Evolutionary conservation across 2,329 filamentous ascomycete species (phyloP), one percentile per base, ranked within the genome.

Genomic region (Arthroderma sp.): DNA sequence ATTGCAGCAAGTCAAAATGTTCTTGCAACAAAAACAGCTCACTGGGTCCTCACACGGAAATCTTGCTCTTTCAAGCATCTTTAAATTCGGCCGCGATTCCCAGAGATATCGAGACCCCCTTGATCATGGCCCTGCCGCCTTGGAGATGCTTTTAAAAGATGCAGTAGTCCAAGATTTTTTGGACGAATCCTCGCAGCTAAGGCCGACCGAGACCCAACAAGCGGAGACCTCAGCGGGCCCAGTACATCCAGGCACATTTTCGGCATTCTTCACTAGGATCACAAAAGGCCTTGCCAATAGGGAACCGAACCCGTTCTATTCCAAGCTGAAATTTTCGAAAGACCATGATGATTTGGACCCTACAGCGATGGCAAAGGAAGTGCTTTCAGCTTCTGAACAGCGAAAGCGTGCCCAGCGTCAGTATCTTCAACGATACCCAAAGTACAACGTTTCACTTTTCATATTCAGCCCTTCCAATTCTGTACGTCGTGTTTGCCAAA

Each of bases 71-170:
- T 80, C 80, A 3, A 78, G 79, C 34, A 80, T 85, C 43, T 81
- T 84, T 55, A 48, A 76, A 68, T 36, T 75, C n/a, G 74, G 77
- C 3, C 69, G 74, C 68, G 78, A 53, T 69, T 82, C 56, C 69
- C 76, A 43, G 72, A 77, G 55, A 67, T 76, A 53, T 71, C 76
- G 59, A 72, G 91, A 96, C 58, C 88, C 89, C 2, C 70, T 96
- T 10, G 88, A 95, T 58, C 94, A 94, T 59, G 88, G 88, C 2
- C 84, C 84, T 22, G 87, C 86, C 5, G 88, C 86, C 44, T 83
- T 94, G 60, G 91, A 96, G 60, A 94, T 96, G 87, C 73, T 98
- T 40, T 73, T 96, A 38, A 96, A 96, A 59, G 89, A 96, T 62
- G 86, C 87, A 1, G 87, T 98, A 28, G 89, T 98, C 5, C 81